phyloP scores from a whole-genome alignment of 768 basidiomycete genomes.

The Suillus spraguei region DNA sequence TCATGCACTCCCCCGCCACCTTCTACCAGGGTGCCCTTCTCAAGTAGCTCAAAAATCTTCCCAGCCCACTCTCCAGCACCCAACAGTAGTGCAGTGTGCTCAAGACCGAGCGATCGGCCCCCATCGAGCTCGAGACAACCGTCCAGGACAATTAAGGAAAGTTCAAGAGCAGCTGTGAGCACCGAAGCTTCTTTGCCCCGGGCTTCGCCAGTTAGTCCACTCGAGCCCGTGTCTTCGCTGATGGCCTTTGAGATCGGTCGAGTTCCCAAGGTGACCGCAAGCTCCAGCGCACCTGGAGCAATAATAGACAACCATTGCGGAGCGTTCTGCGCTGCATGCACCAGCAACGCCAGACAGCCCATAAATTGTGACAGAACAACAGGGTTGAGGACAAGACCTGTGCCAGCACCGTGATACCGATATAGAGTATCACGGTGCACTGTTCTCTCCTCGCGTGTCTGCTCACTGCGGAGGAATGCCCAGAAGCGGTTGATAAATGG shows the following conservation, averaged over 20 bases:
- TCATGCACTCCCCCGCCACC: conserved; percentile 71
- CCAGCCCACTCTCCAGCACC: conserved; percentile 83
- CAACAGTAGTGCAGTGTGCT: conserved; percentile 71
- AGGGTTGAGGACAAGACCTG: conserved; percentile 81
- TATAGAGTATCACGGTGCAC: conserved; percentile 53
- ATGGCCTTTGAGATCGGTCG: conserved; percentile 51
- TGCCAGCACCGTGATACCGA: conserved; percentile 72
- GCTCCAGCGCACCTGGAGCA: conserved; percentile 80
- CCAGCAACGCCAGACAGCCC: conserved; percentile 72
- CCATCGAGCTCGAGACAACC: conserved; percentile 74
- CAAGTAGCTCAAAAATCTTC: conserved; percentile 62
- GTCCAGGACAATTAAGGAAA: conserved; percentile 77
- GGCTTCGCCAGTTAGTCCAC: conserved; percentile 18
- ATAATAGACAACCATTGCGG: conserved; percentile 80
- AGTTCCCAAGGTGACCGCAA: conserved; percentile 80
- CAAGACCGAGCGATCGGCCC: conserved; percentile 73
- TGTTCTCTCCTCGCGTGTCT: conserved; percentile 73
- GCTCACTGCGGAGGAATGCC: conserved; percentile 87
- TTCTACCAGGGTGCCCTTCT: conserved; percentile 60
- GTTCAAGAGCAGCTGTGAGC: conserved; percentile 73
- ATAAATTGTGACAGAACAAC: conserved; percentile 77
- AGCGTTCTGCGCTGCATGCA: conserved; percentile 82
- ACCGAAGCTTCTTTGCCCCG: conserved; percentile 69
- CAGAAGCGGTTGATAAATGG: conserved; percentile 95
- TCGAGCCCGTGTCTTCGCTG: conserved; percentile 36